A percentile compares a stretch with the other conserved stretches of the same genome.
phyloP scores from a whole-genome alignment of 495 filamentous ascomycete genomes.

The Mycothermus thermophilus region DNA sequence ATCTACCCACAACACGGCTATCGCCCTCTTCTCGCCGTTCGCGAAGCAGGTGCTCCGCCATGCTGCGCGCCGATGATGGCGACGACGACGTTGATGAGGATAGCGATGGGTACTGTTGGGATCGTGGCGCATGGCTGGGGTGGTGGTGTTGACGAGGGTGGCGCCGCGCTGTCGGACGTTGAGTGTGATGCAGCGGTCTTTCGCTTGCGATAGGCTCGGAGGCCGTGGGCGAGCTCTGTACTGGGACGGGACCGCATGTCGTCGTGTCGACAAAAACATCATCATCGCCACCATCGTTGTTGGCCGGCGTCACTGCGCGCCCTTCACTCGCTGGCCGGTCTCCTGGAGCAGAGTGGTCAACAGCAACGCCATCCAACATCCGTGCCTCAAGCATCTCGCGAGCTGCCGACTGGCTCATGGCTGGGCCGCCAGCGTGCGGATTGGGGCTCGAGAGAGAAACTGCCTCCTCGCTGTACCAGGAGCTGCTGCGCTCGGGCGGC shows the following conservation, averaged over 20 bases:
- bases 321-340: background rate
- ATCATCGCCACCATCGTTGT: constrained; percentile 13
- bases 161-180: no score
- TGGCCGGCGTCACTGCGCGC: no score
- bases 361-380: constrained; percentile 33
- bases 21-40: constrained; percentile 35
- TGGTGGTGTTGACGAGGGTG: constrained; percentile 14
- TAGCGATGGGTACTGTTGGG: constrained; percentile 2
- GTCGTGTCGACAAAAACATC: constrained; percentile 34
- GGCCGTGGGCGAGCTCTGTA: constrained; percentile 14
- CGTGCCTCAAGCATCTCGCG: constrained; percentile 30
- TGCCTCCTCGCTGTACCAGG: constrained; percentile 27
- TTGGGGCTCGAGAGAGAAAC: background rate
- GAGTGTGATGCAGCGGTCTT: no score
- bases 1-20: constrained; percentile 16
- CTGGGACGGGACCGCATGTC: constrained; percentile 25
- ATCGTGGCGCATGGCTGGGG: constrained; percentile 2
- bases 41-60: constrained; percentile 41
- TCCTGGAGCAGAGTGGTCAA: constrained; percentile 12
- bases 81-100: background rate
- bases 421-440: background rate
- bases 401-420: constrained; percentile 26
- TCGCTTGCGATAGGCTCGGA: constrained; percentile 17
- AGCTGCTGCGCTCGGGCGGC: constrained; percentile 29
- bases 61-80: constrained; percentile 26